Conservation (phyloP, 1,284 basidiomycete genomes). For the Macrocystidia cucumis region DNA sequence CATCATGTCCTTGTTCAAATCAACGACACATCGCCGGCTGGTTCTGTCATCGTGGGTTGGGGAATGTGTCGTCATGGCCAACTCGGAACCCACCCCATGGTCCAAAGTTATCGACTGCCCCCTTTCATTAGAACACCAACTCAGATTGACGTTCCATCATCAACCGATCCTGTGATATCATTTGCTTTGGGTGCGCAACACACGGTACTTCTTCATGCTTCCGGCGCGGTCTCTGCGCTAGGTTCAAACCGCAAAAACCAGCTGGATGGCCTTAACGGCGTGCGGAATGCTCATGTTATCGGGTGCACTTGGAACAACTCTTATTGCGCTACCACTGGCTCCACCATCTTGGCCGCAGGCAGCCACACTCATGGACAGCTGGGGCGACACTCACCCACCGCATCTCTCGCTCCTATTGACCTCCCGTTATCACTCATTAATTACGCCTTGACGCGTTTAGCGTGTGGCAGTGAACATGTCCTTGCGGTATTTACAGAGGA, state of each 20-base stretch:
- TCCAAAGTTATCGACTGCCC: slow-evolving; percentile 14
- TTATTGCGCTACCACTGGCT: slow-evolving; percentile 35
- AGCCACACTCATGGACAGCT: slow-evolving; percentile 69
- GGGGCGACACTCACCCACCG: slow-evolving; percentile 26
- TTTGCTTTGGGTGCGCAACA: slow-evolving; percentile 67
- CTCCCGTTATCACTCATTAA: slow-evolving; percentile 25
- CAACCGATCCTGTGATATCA: slow-evolving; percentile 22
- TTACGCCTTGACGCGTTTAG: slow-evolving; percentile 15
- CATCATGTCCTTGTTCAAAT: slow-evolving; percentile 60
- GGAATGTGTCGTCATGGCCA: slow-evolving; percentile 79
- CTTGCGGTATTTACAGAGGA: slow-evolving; percentile 31
- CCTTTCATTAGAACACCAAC: slow-evolving; percentile 27
- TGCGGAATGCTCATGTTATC: slow-evolving; percentile 26
- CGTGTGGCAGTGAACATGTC: slow-evolving; percentile 81
- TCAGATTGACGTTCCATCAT: slow-evolving; percentile 18
- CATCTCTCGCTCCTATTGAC: slow-evolving; percentile 17
- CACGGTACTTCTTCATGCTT: slow-evolving; percentile 45
- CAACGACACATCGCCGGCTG: slow-evolving; percentile 12
- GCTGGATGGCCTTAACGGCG: slow-evolving; percentile 32
- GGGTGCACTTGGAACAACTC: slow-evolving; percentile 83
- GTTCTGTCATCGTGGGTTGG: slow-evolving; percentile 62
- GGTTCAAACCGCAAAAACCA: slow-evolving; percentile 73
- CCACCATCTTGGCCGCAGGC: slow-evolving; percentile 45
- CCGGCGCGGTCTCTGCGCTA: slow-evolving; percentile 40
- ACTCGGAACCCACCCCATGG: slow-evolving; percentile 38